Evolutionary conservation across 225 moss, liverwort and hornwort genomes (phyloP).

Genomic region (Bryum argenteum): DNA sequence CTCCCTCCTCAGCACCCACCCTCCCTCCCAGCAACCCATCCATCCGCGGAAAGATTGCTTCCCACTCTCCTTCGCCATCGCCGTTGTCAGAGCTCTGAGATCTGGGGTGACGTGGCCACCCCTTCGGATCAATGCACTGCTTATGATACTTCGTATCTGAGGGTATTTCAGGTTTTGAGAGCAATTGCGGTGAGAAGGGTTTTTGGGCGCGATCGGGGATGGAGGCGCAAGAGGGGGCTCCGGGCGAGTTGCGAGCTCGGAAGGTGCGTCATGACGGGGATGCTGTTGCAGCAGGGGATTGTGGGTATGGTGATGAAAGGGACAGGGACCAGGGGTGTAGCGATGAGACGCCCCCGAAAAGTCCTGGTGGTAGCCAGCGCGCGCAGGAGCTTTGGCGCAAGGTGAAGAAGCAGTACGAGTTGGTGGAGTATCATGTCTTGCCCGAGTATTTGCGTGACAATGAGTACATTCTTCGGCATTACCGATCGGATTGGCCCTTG

Average conservation of each 20-base stretch:
- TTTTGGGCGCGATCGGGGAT: slow-evolving; percentile 32
- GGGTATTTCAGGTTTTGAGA: no score
- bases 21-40: no score
- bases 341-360: slow-evolving; percentile 46
- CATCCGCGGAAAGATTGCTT: no score
- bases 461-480: slow-evolving; percentile 84
- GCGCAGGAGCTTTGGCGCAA: slow-evolving; percentile 68
- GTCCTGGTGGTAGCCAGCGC: slow-evolving; percentile 42
- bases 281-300: slow-evolving; percentile 1
- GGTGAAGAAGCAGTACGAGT: slow-evolving; percentile 66
- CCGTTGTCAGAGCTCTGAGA: no score
- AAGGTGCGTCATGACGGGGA: slow-evolving; percentile 25
- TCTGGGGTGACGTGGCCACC: no score
- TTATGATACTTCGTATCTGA: no score
- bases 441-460: slow-evolving; percentile 92
- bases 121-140: no score
- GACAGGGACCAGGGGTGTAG: slow-evolving; percentile 34
- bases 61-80: no score
- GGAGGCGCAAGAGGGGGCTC: slow-evolving; percentile 38
- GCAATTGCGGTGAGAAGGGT: neutral
- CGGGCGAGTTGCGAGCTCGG: slow-evolving; percentile 31
- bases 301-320: slow-evolving; percentile 43
- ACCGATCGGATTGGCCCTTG: slow-evolving; percentile 92
- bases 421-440: slow-evolving; percentile 87
- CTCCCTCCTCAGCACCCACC: no score